Percentiles rank a stretch among this genome's conserved stretches.
Evolutionary conservation across 441 rosid species (phyloP).

Genomic region (Geranium incanum): DNA sequence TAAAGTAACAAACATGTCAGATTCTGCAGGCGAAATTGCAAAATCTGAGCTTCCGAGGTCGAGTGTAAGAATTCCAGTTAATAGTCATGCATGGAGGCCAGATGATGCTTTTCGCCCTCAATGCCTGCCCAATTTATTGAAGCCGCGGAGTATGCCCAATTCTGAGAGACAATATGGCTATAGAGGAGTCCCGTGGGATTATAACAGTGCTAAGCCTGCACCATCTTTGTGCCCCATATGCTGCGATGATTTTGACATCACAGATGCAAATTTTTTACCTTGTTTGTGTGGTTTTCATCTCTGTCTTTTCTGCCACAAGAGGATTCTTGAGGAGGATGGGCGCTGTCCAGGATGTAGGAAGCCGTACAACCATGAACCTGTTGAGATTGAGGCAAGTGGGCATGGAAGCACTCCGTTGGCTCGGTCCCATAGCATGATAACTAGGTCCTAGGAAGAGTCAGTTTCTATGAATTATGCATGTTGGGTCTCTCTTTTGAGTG

Average conservation of each 20-base stretch:
- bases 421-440: slow-evolving; percentile 70
- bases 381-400: slow-evolving; percentile 46
- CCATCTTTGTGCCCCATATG: slow-evolving; percentile 88
- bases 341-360: slow-evolving; percentile 96
- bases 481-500: slow-evolving; percentile 33
- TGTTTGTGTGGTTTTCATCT: slow-evolving; percentile 83
- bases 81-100: slow-evolving; percentile 64
- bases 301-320: slow-evolving; percentile 90
- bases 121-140: slow-evolving; percentile 65
- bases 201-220: slow-evolving; percentile 27
- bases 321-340: slow-evolving; percentile 77
- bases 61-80: slow-evolving; percentile 25
- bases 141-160: slow-evolving; percentile 54
- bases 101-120: slow-evolving; percentile 76
- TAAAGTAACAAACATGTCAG: slow-evolving; percentile 20
- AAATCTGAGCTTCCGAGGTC: slow-evolving; percentile 27
- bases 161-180: slow-evolving; percentile 30
- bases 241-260: slow-evolving; percentile 13
- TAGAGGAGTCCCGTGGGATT: slow-evolving; percentile 37
- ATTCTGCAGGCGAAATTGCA: slow-evolving; percentile 24
- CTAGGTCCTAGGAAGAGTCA: slow-evolving; percentile 47
- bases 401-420: slow-evolving; percentile 55
- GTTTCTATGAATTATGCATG: slow-evolving; percentile 28
- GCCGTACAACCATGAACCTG: slow-evolving; percentile 44
- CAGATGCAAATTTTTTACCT: slow-evolving; percentile 75